These are phyloP conservation scores for Fraxinus xanthoxyloides DNA, from an alignment of 305 asterid genomes.

Conservation along the genomic window DNA sequence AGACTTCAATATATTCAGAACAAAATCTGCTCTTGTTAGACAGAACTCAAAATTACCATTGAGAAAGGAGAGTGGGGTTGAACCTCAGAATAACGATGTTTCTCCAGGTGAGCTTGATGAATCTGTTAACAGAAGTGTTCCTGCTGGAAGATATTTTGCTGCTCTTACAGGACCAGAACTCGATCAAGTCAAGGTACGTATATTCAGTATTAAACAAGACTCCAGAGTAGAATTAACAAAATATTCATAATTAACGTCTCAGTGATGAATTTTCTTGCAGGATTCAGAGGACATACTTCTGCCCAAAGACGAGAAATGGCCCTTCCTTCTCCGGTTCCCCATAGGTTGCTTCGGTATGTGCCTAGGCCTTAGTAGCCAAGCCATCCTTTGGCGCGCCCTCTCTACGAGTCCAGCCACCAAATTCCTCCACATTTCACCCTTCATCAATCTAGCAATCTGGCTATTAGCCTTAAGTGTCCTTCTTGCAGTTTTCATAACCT, in stretches of 20 bases:
- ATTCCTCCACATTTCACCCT: constrained; percentile 65
- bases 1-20: constrained; percentile 64
- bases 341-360: constrained; percentile 90
- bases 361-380: constrained; percentile 89
- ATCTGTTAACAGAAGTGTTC: constrained; percentile 55
- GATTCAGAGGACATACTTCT: constrained; percentile 83
- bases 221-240: not conserved
- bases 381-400: constrained; percentile 72
- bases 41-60: constrained; percentile 58
- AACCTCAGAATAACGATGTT: constrained; percentile 27
- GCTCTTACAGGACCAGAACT: constrained; percentile 91
- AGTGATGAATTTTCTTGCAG: constrained; percentile 33
- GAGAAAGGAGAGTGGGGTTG: constrained; percentile 49
- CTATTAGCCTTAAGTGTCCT: constrained; percentile 52
- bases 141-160: constrained; percentile 95
- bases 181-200: constrained; percentile 83
- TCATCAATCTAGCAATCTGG: constrained; percentile 73
- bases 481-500: constrained; percentile 51
- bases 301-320: constrained; percentile 84
- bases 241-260: not conserved
- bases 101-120: constrained; percentile 35
- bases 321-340: constrained; percentile 89
- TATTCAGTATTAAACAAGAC: not conserved
- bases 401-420: constrained; percentile 59
- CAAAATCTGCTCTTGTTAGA: constrained; percentile 58